Conservation (phyloP, 352 stramenopile species). For the Pythium pectinolyticum region DNA sequence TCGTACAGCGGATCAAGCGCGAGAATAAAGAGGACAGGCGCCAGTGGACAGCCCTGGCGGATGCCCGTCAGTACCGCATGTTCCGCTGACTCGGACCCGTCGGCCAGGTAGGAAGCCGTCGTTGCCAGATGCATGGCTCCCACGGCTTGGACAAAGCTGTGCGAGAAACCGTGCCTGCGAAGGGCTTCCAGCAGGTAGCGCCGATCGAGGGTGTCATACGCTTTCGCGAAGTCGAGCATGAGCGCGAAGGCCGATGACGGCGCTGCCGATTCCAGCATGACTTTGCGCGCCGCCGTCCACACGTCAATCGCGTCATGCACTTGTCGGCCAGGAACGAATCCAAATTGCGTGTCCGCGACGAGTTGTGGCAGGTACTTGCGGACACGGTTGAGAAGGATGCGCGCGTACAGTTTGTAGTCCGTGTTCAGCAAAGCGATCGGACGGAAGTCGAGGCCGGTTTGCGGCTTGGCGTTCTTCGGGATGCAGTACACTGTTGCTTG, state of each 20-base stretch:
- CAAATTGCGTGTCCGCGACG: neutral
- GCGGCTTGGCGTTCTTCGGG: neutral
- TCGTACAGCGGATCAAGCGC: conserved; percentile 9
- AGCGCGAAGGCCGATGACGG: neutral
- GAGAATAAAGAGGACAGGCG: conserved; percentile 2
- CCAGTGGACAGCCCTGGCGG: conserved; percentile 14
- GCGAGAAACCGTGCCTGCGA: neutral
- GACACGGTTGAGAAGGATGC: neutral
- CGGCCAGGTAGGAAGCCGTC: neutral
- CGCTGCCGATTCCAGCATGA: neutral
- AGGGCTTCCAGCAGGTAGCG: neutral
- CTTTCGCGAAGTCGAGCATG: conserved; percentile 3
- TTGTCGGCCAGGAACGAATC: neutral
- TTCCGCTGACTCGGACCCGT: neutral
- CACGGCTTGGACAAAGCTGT: neutral
- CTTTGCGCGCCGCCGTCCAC: neutral
- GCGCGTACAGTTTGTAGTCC: conserved; percentile 3
- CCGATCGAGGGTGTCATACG: conserved; percentile 4
- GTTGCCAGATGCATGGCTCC: neutral
- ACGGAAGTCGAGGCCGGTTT: neutral
- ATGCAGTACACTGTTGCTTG: neutral
- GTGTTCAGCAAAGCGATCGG: neutral
- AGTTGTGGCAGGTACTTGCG: neutral
- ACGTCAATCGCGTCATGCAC: neutral
- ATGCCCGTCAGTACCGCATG: conserved; percentile 1